A percentile compares a stretch with the other conserved stretches of the same genome.
phyloP scores from a whole-genome alignment of 2,329 filamentous ascomycete genomes.

The Fusarium sp. region DNA sequence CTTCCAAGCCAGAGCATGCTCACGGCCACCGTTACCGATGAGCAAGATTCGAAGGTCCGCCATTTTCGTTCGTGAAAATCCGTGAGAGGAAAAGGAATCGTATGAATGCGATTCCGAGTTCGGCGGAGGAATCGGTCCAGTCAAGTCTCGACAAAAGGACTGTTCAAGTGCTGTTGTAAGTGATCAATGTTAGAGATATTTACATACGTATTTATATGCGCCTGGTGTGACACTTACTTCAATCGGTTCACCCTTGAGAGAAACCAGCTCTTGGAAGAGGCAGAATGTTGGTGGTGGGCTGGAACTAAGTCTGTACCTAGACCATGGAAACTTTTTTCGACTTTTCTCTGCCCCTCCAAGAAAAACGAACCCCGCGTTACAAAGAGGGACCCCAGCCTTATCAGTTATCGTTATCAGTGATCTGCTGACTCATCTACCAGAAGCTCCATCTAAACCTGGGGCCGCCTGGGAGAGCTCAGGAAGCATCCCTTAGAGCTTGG shows the following conservation, averaged over 20 bases:
- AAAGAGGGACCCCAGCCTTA: neutral
- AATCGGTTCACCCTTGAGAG: constrained; percentile 41
- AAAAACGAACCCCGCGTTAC: constrained; percentile 25
- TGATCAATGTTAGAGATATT: neutral
- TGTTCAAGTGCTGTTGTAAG: constrained; percentile 21
- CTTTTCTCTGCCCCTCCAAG: constrained; percentile 22
- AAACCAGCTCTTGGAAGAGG: constrained; percentile 38
- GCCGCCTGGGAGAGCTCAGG: constrained; percentile 14
- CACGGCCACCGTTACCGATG: constrained; percentile 92
- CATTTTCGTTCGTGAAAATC: constrained; percentile 41
- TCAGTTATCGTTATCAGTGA: constrained; percentile 14
- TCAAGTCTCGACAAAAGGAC: constrained; percentile 9
- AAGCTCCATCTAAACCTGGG: constrained; percentile 6
- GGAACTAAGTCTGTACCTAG: constrained; percentile 21
- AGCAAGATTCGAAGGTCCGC: constrained; percentile 77
- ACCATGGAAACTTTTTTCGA: constrained; percentile 20
- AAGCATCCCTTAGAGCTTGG: constrained; percentile 17
- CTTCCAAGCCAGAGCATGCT: constrained; percentile 96
- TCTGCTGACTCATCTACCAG: constrained; percentile 22
- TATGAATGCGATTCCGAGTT: constrained; percentile 37
- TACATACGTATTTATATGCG: neutral
- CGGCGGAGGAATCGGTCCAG: constrained; percentile 29
- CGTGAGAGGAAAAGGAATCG: constrained; percentile 21
- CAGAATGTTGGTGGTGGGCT: constrained; percentile 28
- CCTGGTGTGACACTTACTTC: constrained; percentile 1